Conservation (phyloP, 139 green algal species). For the Zygnema cylindricum region DNA sequence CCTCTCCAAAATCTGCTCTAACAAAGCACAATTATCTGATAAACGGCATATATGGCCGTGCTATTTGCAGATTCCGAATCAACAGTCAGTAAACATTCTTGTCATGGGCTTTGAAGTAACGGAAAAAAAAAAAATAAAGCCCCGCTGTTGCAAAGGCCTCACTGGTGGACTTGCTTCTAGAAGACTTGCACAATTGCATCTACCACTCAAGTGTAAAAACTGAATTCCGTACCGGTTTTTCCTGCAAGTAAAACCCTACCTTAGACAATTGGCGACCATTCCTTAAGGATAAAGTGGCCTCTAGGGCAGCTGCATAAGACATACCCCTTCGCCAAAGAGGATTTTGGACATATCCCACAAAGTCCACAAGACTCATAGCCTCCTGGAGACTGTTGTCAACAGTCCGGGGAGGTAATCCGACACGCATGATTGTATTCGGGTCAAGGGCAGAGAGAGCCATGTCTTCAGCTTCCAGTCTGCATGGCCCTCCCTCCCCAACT, state of each 20-base stretch:
- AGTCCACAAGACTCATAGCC: conserved; percentile 78
- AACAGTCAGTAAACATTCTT: too few species aligned
- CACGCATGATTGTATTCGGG: conserved; percentile 49
- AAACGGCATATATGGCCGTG: too few species aligned
- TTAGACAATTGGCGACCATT: conserved; percentile 64
- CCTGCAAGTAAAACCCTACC: background rate
- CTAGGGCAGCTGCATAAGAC: conserved; percentile 60
- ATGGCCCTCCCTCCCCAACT: background rate
- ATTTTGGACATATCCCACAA: conserved; percentile 84
- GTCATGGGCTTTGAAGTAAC: too few species aligned
- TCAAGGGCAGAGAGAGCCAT: conserved; percentile 71
- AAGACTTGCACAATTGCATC: too few species aligned
- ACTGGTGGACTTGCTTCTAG: too few species aligned
- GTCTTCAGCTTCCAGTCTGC: conserved; percentile 19
- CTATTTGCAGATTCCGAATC: too few species aligned
- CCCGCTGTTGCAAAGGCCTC: too few species aligned
- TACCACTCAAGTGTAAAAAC: too few species aligned
- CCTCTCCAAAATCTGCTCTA: too few species aligned
- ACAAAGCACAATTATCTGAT: too few species aligned
- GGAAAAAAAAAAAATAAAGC: too few species aligned
- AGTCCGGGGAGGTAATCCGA: conserved; percentile 73
- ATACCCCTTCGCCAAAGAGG: conserved; percentile 71
- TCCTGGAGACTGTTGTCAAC: conserved; percentile 70
- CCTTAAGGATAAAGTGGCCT: conserved; percentile 62
- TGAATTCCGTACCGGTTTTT: too few species aligned